Evolutionary conservation across 2,329 filamentous ascomycete species (phyloP), one percentile per base, ranked within the genome.

Genomic region (Tolypocladium ovalisporum): DNA sequence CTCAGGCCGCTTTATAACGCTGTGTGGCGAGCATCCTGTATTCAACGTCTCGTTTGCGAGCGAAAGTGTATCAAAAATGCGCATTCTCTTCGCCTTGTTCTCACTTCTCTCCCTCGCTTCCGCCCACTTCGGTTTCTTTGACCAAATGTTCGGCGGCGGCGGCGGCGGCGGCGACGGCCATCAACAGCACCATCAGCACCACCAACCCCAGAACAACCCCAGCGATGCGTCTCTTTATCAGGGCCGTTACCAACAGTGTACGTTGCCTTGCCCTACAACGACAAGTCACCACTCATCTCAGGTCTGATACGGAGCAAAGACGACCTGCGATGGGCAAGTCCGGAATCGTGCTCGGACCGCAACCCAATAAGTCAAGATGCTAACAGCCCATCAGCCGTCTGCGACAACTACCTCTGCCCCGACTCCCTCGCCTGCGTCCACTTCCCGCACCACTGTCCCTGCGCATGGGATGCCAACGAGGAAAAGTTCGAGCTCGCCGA

Each of bases 401-500:
- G 94, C 79, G 84, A 89, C 66, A 92, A 93, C 65, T 99, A 97
- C 71, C 85, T 99, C 57, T 99, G 94, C 70, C 92, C 94, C 2
- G 90, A 90, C 62, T 97, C 94, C 0, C 82, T 99, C 59, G 89
- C 92, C 39, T 99, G 94, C 76, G 94, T 99, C 8, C 87, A 95
- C 70, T 94, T 96, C 75, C 92, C 94, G 1, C 93, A 97, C 71
- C 94, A 99, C 74, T 99, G 94, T 73, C 94, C 94, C 34, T 99
- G 94, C 75, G 80, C 90, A 2, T 96, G 88, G 76, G 85, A 88
- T 1, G 74, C 78, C 10, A 77, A 88, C 60, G 86, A 93, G 68
- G 89, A 93, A 63, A 94, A 94, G 68, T 82, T 90, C 61, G 89
- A 88, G 71, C 66, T 86, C 35, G 83, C 79, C 6, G 87, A 92